Conservation (phyloP, 2,329 filamentous ascomycete species). For the Septoria petroselini region DNA sequence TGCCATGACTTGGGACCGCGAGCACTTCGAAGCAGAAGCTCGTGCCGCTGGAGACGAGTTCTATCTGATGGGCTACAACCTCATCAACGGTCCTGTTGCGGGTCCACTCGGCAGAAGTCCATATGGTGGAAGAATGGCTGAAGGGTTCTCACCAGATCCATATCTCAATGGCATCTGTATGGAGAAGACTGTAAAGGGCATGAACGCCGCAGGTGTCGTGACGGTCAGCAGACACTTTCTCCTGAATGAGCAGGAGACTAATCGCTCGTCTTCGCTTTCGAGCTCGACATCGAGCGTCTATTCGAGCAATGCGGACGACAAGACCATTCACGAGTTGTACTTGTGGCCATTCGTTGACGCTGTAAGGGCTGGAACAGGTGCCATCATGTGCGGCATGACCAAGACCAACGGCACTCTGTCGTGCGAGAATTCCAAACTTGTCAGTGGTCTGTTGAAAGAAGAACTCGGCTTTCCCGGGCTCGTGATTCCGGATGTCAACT, state of each 20-base stretch:
- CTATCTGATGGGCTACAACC: conserved; percentile 26
- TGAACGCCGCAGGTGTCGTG: conserved; percentile 61
- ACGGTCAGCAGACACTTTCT: conserved; percentile 75
- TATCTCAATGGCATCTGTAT: conserved; percentile 70
- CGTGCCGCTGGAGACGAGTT: conserved; percentile 26
- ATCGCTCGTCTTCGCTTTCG: conserved; percentile 47
- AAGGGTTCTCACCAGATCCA: conserved; percentile 68
- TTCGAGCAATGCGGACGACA: conserved; percentile 61
- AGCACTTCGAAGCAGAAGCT: conserved; percentile 23
- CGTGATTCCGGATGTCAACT: conserved; percentile 51
- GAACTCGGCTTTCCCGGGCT: conserved; percentile 48
- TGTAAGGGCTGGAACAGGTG: conserved; percentile 49
- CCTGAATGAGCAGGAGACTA: conserved; percentile 65
- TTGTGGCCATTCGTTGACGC: conserved; percentile 51
- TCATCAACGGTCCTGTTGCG: conserved; percentile 27
- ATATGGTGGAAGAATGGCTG: conserved; percentile 31
- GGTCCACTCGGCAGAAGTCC: conserved; percentile 20
- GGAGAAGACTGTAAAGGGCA: conserved; percentile 70
- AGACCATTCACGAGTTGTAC: conserved; percentile 50
- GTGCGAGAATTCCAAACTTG: conserved; percentile 60
- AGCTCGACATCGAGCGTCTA: conserved; percentile 13
- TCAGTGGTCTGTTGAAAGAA: conserved; percentile 64
- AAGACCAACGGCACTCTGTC: conserved; percentile 24
- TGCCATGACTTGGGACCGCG: conserved; percentile 30
- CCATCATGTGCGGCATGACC: conserved; percentile 49